Conservation (phyloP, 148 eudicot genomes). For the Limonium bicolor region DNA sequence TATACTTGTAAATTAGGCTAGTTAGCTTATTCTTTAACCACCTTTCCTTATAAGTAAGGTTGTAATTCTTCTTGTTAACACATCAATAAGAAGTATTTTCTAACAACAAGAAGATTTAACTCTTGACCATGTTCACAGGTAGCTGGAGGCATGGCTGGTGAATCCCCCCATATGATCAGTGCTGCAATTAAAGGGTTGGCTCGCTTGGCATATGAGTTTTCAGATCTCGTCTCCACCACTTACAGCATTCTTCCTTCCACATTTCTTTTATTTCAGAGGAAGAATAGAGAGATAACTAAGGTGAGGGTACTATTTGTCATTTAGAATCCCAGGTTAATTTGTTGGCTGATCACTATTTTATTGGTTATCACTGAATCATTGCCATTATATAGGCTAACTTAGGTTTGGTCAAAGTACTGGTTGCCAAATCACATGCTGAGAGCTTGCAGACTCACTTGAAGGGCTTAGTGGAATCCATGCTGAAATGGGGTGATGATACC, state of each 20-base stretch:
- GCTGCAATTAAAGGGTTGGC: slow-evolving; percentile 95
- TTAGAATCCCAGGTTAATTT: background rate
- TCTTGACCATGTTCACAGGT: slow-evolving; percentile 27
- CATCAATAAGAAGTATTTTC: too few relatives aligned
- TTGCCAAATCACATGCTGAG: slow-evolving; percentile 80
- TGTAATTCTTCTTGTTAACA: too few relatives aligned
- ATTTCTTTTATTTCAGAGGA: slow-evolving; percentile 65
- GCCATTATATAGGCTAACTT: slow-evolving; percentile 58
- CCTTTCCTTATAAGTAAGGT: too few relatives aligned
- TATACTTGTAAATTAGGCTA: too few relatives aligned
- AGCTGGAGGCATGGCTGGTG: slow-evolving; percentile 79
- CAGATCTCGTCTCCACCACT: slow-evolving; percentile 73
- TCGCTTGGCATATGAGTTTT: slow-evolving; percentile 92
- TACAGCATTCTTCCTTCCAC: slow-evolving; percentile 67
- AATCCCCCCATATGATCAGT: slow-evolving; percentile 89
- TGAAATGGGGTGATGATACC: slow-evolving; percentile 66
- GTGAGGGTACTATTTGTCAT: slow-evolving; percentile 15
- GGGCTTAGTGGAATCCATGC: slow-evolving; percentile 58
- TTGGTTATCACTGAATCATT: background rate
- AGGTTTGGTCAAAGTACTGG: slow-evolving; percentile 85
- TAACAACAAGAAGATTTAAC: background rate
- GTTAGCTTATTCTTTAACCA: too few relatives aligned
- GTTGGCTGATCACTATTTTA: background rate
- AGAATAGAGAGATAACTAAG: slow-evolving; percentile 76
- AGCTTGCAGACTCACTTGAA: slow-evolving; percentile 48